Evolutionary conservation across 345 rosid species (phyloP).

Genomic region (Salix exigua): DNA sequence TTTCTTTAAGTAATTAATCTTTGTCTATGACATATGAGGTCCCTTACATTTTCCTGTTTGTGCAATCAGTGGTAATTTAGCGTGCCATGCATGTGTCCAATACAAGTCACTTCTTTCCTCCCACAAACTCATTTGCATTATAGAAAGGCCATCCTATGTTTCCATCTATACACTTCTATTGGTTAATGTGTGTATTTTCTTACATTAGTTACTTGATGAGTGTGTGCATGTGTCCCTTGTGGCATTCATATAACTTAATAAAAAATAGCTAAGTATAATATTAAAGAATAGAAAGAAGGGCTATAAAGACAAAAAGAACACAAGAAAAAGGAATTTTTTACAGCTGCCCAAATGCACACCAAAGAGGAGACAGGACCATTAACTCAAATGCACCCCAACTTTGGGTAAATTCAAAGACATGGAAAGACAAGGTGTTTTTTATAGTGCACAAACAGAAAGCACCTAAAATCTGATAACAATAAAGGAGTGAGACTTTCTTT

Average conservation of each 20-base stretch:
- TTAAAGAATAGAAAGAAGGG: neutral
- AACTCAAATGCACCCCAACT: neutral
- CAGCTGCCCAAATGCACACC: neutral
- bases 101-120: neutral
- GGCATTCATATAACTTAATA: neutral
- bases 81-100: neutral
- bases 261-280: neutral
- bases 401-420: neutral
- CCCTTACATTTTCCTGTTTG: neutral
- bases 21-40: neutral
- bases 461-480: neutral
- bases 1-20: neutral
- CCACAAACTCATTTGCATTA: neutral
- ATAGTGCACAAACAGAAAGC: neutral
- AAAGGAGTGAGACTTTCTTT: neutral
- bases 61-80: neutral
- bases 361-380: neutral
- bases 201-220: neutral
- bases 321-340: neutral
- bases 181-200: neutral
- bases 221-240: neutral
- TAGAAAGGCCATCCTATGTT: neutral
- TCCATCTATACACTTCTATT: neutral
- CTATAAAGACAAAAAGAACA: neutral
- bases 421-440: neutral